Conservation (phyloP, 2,329 filamentous ascomycete genomes). For the Herpotrichia juniperi region DNA sequence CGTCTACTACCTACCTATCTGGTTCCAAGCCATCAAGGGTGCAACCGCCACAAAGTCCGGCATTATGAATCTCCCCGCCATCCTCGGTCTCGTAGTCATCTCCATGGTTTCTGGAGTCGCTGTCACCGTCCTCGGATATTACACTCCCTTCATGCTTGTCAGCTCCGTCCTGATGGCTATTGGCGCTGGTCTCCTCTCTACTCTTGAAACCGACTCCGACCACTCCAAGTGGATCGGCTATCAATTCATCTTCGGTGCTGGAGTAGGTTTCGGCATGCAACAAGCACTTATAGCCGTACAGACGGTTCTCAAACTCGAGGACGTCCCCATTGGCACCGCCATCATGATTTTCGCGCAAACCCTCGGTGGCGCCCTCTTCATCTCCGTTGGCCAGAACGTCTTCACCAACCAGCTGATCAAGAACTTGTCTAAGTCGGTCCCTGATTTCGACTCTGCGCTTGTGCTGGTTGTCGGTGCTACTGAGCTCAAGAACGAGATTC, state of each 20-base stretch:
- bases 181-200: conserved; percentile 54
- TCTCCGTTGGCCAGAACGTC: conserved; percentile 57
- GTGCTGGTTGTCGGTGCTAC: conserved; percentile 61
- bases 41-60: conserved; percentile 53
- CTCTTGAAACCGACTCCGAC: conserved; percentile 48
- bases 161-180: conserved; percentile 52
- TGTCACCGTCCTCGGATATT: conserved; percentile 54
- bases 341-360: conserved; percentile 57
- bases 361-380: conserved; percentile 56
- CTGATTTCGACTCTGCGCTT: conserved; percentile 49
- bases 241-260: conserved; percentile 49
- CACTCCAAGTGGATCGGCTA: conserved; percentile 47
- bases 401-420: conserved; percentile 57
- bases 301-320: conserved; percentile 48
- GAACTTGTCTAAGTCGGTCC: conserved; percentile 44
- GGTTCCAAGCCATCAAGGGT: conserved; percentile 58
- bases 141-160: conserved; percentile 56
- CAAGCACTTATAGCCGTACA: conserved; percentile 55
- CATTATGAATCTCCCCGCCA: conserved; percentile 55
- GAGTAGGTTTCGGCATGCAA: conserved; percentile 57
- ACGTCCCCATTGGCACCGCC: conserved; percentile 55
- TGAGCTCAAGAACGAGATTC: conserved; percentile 61
- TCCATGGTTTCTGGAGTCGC: conserved; percentile 48
- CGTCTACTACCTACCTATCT: conserved; percentile 52
- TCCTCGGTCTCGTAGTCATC: conserved; percentile 53